phyloP scores from a whole-genome alignment of 164 flowering plant genomes.

The Kingdonia uniflora region DNA sequence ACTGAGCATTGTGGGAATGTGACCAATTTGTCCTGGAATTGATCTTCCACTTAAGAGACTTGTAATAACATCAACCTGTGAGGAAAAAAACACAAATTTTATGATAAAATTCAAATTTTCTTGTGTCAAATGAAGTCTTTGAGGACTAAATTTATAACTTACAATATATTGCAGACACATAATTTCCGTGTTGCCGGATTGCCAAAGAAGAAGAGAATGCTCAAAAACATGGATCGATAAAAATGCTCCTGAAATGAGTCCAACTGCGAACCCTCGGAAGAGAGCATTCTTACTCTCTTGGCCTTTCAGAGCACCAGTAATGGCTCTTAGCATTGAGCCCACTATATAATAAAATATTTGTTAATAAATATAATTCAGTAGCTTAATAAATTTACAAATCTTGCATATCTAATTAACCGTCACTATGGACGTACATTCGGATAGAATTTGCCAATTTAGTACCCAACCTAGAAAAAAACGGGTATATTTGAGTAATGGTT shows the following conservation, averaged over 20 bases:
- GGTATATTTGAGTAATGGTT: too few relatives aligned
- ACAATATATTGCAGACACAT: slow-evolving; percentile 76
- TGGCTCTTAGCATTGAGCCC: slow-evolving; percentile 65
- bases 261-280: slow-evolving; percentile 69
- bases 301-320: slow-evolving; percentile 83
- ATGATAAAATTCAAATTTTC: slow-evolving; percentile 5
- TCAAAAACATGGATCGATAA: slow-evolving; percentile 82
- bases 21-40: slow-evolving; percentile 68
- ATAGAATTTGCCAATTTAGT: too few relatives aligned
- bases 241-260: slow-evolving; percentile 83
- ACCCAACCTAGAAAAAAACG: too few relatives aligned
- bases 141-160: neutral
- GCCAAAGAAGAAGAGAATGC: slow-evolving; percentile 63
- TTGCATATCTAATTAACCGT: too few relatives aligned
- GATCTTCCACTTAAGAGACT: slow-evolving; percentile 76
- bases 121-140: neutral
- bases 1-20: slow-evolving; percentile 73
- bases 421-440: too few relatives aligned
- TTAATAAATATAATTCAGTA: too few relatives aligned
- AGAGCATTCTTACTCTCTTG: slow-evolving; percentile 82
- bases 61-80: slow-evolving; percentile 66
- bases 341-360: slow-evolving; percentile 25
- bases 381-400: too few relatives aligned
- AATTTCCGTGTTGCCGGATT: slow-evolving; percentile 55
- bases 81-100: neutral